phyloP scores from a whole-genome alignment of 257 asterid species.

The Scutellaria minor region DNA sequence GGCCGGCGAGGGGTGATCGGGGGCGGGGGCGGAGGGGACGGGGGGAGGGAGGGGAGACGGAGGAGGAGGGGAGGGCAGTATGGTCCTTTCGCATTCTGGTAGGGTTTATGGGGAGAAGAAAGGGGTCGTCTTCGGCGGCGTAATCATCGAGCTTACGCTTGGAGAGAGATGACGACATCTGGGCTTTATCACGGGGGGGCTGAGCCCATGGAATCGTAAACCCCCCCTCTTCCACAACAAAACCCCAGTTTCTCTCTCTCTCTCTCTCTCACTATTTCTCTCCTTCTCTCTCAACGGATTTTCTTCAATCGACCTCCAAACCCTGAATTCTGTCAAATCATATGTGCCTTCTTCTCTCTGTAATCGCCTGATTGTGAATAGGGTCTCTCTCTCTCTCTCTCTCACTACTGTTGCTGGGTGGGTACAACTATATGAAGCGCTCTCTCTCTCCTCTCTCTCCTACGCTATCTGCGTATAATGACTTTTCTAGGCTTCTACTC shows the following conservation, averaged over 20 bases:
- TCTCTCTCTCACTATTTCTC: background rate
- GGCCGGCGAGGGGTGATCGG: conserved; percentile 39
- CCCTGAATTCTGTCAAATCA: too few species aligned
- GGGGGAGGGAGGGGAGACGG: conserved; percentile 38
- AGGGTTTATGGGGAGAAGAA: conserved; percentile 36
- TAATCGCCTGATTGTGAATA: too few species aligned
- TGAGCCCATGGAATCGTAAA: conserved; percentile 50
- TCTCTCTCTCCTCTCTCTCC: background rate
- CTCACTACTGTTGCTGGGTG: too few species aligned
- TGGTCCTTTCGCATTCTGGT: conserved; percentile 75
- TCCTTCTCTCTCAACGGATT: too few species aligned
- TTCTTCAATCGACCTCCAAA: too few species aligned
- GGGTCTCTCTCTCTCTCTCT: background rate
- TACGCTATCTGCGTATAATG: background rate
- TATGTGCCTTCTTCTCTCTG: too few species aligned
- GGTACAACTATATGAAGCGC: too few species aligned
- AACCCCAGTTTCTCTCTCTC: conserved; percentile 21
- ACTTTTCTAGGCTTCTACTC: conserved; percentile 12
- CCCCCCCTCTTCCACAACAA: conserved; percentile 36
- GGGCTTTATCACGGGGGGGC: conserved; percentile 42
- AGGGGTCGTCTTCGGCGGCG: conserved; percentile 52
- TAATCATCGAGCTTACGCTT: conserved; percentile 83
- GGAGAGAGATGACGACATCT: conserved; percentile 55
- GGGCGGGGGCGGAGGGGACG: conserved; percentile 31
- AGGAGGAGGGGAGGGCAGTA: conserved; percentile 42